Conservation (phyloP, 2,329 filamentous ascomycete species). For the Chaetomiaceae sp. region DNA sequence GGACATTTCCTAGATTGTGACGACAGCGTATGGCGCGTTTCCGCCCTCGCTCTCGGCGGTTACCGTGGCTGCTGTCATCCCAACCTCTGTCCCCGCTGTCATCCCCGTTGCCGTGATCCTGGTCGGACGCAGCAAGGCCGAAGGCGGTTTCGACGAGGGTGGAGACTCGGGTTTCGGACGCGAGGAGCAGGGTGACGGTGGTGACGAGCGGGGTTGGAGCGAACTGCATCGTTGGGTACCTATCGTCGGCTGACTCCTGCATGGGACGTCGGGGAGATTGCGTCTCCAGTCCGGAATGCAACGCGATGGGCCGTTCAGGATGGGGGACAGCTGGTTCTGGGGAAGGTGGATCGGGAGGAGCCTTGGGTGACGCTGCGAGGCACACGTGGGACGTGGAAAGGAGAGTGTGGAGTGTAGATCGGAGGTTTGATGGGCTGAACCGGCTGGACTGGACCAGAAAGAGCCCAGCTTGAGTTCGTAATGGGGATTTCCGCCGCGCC, state of each 20-base stretch:
- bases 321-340: no score
- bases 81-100: not conserved
- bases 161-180: not conserved
- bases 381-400: no score
- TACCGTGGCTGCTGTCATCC: not conserved
- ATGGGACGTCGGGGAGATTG: no score
- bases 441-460: no score
- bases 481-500: not conserved
- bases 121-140: not conserved
- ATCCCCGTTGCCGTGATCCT: not conserved
- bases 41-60: not conserved
- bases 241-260: not conserved
- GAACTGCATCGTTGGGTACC: not conserved
- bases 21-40: not conserved
- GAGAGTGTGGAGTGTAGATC: no score
- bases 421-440: no score
- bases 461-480: no score
- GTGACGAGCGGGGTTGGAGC: not conserved
- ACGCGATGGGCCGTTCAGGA: no score
- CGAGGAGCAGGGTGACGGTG: conserved; percentile 4
- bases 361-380: no score
- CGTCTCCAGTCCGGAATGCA: no score
- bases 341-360: no score
- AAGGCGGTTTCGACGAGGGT: not conserved
- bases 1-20: not conserved